A percentile compares a stretch with the other conserved stretches of the same genome.
These are phyloP conservation scores for Salvia miltiorrhiza DNA, from an alignment of 257 asterid species.

Conservation along the genomic window DNA sequence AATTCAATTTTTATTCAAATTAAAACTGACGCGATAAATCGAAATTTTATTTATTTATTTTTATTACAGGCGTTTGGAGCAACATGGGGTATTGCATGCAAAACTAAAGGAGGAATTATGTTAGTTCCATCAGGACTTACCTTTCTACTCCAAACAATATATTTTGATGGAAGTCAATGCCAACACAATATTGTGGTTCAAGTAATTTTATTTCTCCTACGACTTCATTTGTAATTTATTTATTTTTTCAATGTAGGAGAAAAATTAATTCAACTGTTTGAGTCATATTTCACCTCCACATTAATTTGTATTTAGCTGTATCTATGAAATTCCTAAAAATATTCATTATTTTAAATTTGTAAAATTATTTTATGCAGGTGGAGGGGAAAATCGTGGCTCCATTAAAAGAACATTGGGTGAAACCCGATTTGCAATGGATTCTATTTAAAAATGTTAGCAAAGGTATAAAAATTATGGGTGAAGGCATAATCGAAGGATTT, in stretches of 20 bases:
- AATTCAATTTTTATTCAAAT: too few species aligned
- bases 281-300: too few species aligned
- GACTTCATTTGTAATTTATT: not conserved
- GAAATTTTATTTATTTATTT: too few species aligned
- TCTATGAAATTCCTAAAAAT: too few species aligned
- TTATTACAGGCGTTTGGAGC: conserved; percentile 15
- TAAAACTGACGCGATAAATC: too few species aligned
- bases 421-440: conserved; percentile 4
- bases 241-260: too few species aligned
- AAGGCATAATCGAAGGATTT: conserved; percentile 22
- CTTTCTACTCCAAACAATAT: conserved; percentile 22
- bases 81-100: conserved; percentile 24
- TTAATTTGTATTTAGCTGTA: too few species aligned
- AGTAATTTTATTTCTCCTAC: conserved; percentile 4
- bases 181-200: conserved; percentile 14
- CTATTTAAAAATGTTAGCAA: not conserved
- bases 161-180: conserved; percentile 19
- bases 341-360: too few species aligned
- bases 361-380: not conserved
- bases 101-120: conserved; percentile 9
- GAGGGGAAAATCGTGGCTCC: conserved; percentile 33
- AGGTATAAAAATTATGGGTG: conserved; percentile 23
- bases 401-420: not conserved
- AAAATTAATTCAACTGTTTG: too few species aligned
- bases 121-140: conserved; percentile 23